phyloP scores from a whole-genome alignment of 441 rosid species.

The Pelargonium myrrhifolium region DNA sequence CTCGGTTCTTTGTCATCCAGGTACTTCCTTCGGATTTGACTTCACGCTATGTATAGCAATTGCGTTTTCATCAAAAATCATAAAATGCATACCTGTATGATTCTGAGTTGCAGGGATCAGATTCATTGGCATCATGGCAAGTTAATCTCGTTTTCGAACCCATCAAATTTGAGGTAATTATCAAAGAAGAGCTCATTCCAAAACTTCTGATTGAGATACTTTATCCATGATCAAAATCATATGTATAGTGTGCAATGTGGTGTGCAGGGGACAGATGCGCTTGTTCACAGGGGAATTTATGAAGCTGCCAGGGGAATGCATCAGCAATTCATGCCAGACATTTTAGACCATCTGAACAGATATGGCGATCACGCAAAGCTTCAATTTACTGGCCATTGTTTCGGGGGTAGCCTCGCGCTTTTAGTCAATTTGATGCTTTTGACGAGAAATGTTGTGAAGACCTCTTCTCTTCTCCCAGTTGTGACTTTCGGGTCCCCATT shows the following conservation, averaged over 20 bases:
- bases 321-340: conserved; percentile 63
- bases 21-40: too few relatives aligned
- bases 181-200: neutral
- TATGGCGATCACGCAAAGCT: conserved; percentile 65
- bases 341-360: conserved; percentile 48
- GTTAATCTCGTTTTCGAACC: conserved; percentile 89
- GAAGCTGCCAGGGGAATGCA: conserved; percentile 76
- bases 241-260: too few relatives aligned
- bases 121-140: conserved; percentile 82
- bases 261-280: conserved; percentile 38
- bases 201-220: too few relatives aligned
- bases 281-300: conserved; percentile 21
- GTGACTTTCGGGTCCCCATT: conserved; percentile 85
- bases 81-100: too few relatives aligned
- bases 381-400: conserved; percentile 82
- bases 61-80: too few relatives aligned
- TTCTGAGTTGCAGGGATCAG: conserved; percentile 60
- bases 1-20: conserved; percentile 82
- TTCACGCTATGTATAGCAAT: too few relatives aligned
- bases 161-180: conserved; percentile 70
- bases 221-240: too few relatives aligned
- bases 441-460: conserved; percentile 42
- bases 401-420: conserved; percentile 84
- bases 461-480: conserved; percentile 49
- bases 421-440: conserved; percentile 66